Base-by-base conservation (phyloP, 805 yeast species). In the Starmerella davenportii region DNA sequence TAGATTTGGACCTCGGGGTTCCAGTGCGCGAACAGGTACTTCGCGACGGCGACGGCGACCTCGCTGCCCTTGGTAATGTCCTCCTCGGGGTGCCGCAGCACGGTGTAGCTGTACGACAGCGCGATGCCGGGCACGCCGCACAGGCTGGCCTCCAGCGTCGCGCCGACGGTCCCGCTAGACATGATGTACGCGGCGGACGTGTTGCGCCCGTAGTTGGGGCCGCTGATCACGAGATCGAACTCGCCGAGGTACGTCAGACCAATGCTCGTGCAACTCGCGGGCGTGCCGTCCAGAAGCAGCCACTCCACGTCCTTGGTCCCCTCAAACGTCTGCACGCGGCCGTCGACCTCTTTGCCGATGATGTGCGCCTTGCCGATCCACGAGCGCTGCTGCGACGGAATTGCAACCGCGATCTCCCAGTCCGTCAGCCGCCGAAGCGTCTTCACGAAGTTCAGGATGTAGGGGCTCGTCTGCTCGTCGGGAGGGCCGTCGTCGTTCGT, bases 311-410 rank as follows among this genome's bases (percentile, higher is more conserved):
- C 48, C 11, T 43, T 47, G 9, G 49, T 46, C 34, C 35, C 40
- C 57, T 82, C 93, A 50, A 76, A 74, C 47, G 62, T 59, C 18
- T 32, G 32, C 18, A 17, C 17, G 3, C 35, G 30, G 15, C 38
- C 43, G 11, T 46, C 38, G 55, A 81, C 16, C 64, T 61, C 53
- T 67, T 72, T 41, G 66, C 74, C 59, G 46, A 63, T 41, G 36
- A 90, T 74, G 62, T 85, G 95, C 4, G 98, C 96, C 57, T 90
- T 90, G 28, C 95, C 95, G 41, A 84, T 87, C 98, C 98, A 90
- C 13, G 95, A 85, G 49, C 90, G 64, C 49, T 81, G 93, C 38
- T 74, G 69, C 43, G 65, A 60, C 11, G 98, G 98, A 2, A 90
- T 76, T 21, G 77, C 84, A 17, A 85, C 74, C 19, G 84, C 73